Evolutionary conservation across 2,329 filamentous ascomycete species (phyloP).

Genomic region (Aspergillus piperis): DNA sequence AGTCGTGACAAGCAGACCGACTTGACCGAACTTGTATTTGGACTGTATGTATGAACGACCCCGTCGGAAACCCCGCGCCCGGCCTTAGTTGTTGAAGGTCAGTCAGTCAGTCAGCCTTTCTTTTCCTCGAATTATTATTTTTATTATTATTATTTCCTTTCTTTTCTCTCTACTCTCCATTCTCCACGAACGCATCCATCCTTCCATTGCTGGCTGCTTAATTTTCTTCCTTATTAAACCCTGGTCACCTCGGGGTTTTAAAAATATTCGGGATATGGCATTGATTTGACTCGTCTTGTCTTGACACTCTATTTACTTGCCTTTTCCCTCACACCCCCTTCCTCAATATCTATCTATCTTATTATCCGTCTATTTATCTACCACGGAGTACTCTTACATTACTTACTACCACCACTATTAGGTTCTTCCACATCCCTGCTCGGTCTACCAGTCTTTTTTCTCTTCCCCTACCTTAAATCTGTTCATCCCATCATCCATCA

Average conservation of each 20-base stretch:
- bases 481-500: neutral
- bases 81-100: neutral
- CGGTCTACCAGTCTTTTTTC: neutral
- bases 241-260: neutral
- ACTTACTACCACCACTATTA: neutral
- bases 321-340: too few species aligned
- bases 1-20: conserved; percentile 1
- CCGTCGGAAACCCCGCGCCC: conserved; percentile 1
- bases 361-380: neutral
- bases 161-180: neutral
- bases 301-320: neutral
- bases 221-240: neutral
- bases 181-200: neutral
- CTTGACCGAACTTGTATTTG: neutral
- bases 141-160: too few species aligned
- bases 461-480: neutral
- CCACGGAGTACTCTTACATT: neutral
- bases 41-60: neutral
- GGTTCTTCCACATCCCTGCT: neutral
- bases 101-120: neutral
- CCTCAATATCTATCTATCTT: too few species aligned
- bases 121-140: neutral
- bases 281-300: neutral
- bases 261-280: too few species aligned
- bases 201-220: neutral